Evolutionary conservation across 768 basidiomycete species (phyloP).

Genomic region (Kwoniella europaea): DNA sequence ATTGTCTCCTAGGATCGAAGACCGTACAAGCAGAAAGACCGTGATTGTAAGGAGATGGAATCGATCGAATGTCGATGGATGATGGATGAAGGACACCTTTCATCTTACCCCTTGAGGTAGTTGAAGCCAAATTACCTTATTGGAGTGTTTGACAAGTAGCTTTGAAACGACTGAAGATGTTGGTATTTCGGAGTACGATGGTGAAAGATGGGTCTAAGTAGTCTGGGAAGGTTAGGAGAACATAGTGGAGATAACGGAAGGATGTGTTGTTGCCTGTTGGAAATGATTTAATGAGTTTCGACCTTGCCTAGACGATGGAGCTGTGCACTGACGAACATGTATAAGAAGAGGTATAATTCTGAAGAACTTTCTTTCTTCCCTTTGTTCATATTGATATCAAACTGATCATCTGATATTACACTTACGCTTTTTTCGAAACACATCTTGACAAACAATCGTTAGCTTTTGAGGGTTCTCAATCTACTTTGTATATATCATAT

Average conservation of each 20-base stretch:
- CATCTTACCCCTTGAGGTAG: not conserved
- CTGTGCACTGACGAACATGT: not conserved
- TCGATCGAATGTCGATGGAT: not conserved
- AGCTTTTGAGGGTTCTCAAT: too few relatives aligned
- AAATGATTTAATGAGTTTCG: not conserved
- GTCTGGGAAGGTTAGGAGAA: not conserved
- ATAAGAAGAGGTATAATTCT: not conserved
- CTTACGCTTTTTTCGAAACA: too few relatives aligned
- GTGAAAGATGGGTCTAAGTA: not conserved
- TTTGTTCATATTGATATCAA: not conserved
- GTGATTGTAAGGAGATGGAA: too few relatives aligned
- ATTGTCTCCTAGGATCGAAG: not conserved
- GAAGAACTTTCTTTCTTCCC: not conserved
- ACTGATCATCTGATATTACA: not conserved
- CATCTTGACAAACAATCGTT: too few relatives aligned
- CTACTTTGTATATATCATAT: not conserved
- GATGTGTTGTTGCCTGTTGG: not conserved
- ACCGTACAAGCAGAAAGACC: not conserved
- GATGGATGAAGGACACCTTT: not conserved
- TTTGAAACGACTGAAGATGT: slow-evolving; percentile 3
- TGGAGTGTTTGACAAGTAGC: not conserved
- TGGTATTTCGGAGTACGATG: not conserved
- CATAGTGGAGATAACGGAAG: not conserved
- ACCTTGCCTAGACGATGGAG: not conserved
- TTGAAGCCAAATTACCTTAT: not conserved